A percentile compares a stretch with the other conserved stretches of the same genome.
phyloP scores from a whole-genome alignment of 768 basidiomycete species.

The Collybiopsis confluens region DNA sequence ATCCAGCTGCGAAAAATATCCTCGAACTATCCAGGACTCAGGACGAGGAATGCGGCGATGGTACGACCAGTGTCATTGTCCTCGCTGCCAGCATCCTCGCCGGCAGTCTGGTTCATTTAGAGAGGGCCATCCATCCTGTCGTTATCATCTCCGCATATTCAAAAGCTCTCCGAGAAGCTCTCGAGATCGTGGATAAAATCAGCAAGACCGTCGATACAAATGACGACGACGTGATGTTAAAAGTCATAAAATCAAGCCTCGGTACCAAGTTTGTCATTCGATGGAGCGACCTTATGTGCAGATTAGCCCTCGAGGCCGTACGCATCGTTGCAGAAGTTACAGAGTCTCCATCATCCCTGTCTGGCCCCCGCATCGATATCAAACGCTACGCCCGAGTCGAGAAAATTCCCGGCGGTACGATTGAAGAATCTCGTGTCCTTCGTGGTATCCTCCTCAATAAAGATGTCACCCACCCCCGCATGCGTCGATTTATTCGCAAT shows the following conservation, averaged over 20 bases:
- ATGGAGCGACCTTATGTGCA: slow-evolving; percentile 98
- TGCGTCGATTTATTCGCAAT: slow-evolving; percentile 86
- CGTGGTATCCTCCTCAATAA: slow-evolving; percentile 97
- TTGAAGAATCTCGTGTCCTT: slow-evolving; percentile 86
- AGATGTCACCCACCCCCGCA: slow-evolving; percentile 96
- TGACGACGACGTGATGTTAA: slow-evolving; percentile 88
- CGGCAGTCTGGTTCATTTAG: slow-evolving; percentile 86
- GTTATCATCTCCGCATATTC: slow-evolving; percentile 99
- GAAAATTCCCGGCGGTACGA: slow-evolving; percentile 96
- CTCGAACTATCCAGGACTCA: slow-evolving; percentile 97
- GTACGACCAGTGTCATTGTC: slow-evolving; percentile 97
- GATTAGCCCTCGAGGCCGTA: slow-evolving; percentile 88
- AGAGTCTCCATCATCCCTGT: slow-evolving; percentile 29
- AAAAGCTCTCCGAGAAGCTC: slow-evolving; percentile 88
- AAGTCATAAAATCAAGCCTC: slow-evolving; percentile 96
- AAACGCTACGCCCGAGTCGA: slow-evolving; percentile 98
- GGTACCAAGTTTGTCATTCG: slow-evolving; percentile 96
- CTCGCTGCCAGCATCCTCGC: slow-evolving; percentile 88
- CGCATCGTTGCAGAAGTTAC: slow-evolving; percentile 81
- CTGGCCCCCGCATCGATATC: slow-evolving; percentile 68
- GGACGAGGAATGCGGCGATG: slow-evolving; percentile 98
- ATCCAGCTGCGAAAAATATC: slow-evolving; percentile 99
- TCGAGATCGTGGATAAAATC: slow-evolving; percentile 83
- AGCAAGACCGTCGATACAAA: slow-evolving; percentile 86
- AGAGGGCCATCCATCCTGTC: slow-evolving; percentile 97